Evolutionary conservation across 2,329 filamentous ascomycete species (phyloP).

Genomic region (Cladophialophora psammophila): DNA sequence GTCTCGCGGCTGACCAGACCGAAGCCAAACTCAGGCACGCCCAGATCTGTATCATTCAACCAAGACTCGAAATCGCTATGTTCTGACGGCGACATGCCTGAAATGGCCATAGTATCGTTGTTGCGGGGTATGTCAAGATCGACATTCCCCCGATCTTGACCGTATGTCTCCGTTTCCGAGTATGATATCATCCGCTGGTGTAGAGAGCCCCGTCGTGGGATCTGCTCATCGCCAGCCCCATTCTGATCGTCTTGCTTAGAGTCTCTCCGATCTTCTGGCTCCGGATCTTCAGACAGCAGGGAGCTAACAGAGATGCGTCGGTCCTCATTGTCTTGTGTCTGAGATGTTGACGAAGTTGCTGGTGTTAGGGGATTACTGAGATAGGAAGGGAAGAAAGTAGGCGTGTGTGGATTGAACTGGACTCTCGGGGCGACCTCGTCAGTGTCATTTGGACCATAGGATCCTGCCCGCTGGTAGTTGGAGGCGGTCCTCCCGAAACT

Average conservation of each 20-base stretch:
- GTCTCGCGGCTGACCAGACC: slow-evolving; percentile 58
- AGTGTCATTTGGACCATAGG: slow-evolving; percentile 35
- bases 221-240: slow-evolving; percentile 25
- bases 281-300: slow-evolving; percentile 63
- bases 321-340: slow-evolving; percentile 49
- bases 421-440: slow-evolving; percentile 35
- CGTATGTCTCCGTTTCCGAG: slow-evolving; percentile 58
- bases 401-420: slow-evolving; percentile 38
- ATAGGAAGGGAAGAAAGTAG: slow-evolving; percentile 39
- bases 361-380: slow-evolving; percentile 52
- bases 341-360: slow-evolving; percentile 48
- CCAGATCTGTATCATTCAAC: slow-evolving; percentile 39
- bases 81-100: slow-evolving; percentile 53
- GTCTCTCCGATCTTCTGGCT: slow-evolving; percentile 39
- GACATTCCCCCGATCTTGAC: slow-evolving; percentile 72
- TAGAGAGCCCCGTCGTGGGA: slow-evolving; percentile 37
- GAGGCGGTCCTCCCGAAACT: slow-evolving; percentile 28
- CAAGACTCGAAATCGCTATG: slow-evolving; percentile 41
- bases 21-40: slow-evolving; percentile 56
- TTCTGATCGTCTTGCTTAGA: slow-evolving; percentile 24
- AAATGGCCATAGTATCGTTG: slow-evolving; percentile 72
- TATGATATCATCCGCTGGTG: slow-evolving; percentile 42
- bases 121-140: slow-evolving; percentile 76
- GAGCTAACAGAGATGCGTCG: slow-evolving; percentile 71
- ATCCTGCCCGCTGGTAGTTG: slow-evolving; percentile 31